Conservation (phyloP, 2,329 filamentous ascomycete species). For the Bertia moriformis region DNA sequence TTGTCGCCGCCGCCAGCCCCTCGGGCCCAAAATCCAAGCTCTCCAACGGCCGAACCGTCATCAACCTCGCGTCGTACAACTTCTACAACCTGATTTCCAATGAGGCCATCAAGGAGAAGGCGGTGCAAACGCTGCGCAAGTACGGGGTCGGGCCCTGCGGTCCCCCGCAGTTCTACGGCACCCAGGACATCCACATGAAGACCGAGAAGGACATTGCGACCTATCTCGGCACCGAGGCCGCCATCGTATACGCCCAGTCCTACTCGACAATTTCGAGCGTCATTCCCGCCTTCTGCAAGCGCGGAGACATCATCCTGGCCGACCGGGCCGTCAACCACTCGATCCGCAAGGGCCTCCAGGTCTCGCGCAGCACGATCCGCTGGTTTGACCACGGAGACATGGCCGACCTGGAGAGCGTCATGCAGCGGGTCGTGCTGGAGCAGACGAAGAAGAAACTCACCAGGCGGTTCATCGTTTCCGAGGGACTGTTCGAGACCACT, state of each 20-base stretch:
- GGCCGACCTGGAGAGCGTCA: slow-evolving; percentile 75
- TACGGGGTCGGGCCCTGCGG: slow-evolving; percentile 96
- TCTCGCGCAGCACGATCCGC: slow-evolving; percentile 74
- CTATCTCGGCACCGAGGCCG: slow-evolving; percentile 73
- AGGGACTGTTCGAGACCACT: slow-evolving; percentile 81
- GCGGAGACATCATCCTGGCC: slow-evolving; percentile 91
- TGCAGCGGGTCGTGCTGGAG: slow-evolving; percentile 76
- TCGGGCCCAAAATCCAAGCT: slow-evolving; percentile 85
- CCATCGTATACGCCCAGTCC: slow-evolving; percentile 89
- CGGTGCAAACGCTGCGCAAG: slow-evolving; percentile 79
- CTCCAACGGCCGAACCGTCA: slow-evolving; percentile 74
- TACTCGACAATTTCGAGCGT: slow-evolving; percentile 96
- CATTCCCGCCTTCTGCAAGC: slow-evolving; percentile 91
- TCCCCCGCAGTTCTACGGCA: slow-evolving; percentile 94
- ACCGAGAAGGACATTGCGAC: slow-evolving; percentile 89
- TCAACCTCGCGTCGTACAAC: slow-evolving; percentile 88
- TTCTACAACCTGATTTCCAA: slow-evolving; percentile 95
- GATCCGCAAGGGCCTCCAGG: slow-evolving; percentile 85
- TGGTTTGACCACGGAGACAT: slow-evolving; percentile 97
- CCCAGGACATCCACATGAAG: slow-evolving; percentile 95
- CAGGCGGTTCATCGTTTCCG: slow-evolving; percentile 85
- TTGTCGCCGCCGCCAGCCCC: too few species aligned
- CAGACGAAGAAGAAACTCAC: slow-evolving; percentile 78
- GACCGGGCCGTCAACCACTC: slow-evolving; percentile 88
- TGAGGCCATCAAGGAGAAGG: slow-evolving; percentile 84